Evolutionary conservation across 129 eudicot genomes (phyloP).

Genomic region (Arctium minus): DNA sequence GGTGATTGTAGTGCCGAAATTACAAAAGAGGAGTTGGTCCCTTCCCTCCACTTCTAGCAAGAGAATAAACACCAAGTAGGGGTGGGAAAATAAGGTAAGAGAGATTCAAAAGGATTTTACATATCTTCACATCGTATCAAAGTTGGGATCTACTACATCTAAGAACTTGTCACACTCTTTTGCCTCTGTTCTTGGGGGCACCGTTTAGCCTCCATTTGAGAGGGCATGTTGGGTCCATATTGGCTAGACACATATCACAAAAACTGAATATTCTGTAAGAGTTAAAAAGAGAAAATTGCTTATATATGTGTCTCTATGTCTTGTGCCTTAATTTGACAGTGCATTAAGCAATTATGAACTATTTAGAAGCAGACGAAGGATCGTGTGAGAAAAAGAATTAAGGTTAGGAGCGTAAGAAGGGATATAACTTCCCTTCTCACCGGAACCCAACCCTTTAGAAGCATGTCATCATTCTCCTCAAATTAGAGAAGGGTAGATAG

Average conservation of each 20-base stretch:
- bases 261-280: too few relatives aligned
- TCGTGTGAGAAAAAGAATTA: too few relatives aligned
- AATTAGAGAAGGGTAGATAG: neutral
- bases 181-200: neutral
- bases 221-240: neutral
- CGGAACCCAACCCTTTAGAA: too few relatives aligned
- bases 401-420: too few relatives aligned
- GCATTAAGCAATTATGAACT: too few relatives aligned
- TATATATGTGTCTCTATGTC: too few relatives aligned
- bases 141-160: neutral
- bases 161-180: neutral
- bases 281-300: neutral
- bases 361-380: too few relatives aligned
- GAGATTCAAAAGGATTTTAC: neutral
- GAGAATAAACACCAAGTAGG: neutral
- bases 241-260: neutral
- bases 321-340: too few relatives aligned
- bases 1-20: neutral
- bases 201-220: neutral
- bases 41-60: neutral
- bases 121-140: neutral
- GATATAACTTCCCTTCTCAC: too few relatives aligned
- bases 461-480: neutral
- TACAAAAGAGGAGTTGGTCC: neutral
- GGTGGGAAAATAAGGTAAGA: neutral